Base-by-base conservation (phyloP, 306 rosid genomes). In the Canavalia ensiformis region DNA sequence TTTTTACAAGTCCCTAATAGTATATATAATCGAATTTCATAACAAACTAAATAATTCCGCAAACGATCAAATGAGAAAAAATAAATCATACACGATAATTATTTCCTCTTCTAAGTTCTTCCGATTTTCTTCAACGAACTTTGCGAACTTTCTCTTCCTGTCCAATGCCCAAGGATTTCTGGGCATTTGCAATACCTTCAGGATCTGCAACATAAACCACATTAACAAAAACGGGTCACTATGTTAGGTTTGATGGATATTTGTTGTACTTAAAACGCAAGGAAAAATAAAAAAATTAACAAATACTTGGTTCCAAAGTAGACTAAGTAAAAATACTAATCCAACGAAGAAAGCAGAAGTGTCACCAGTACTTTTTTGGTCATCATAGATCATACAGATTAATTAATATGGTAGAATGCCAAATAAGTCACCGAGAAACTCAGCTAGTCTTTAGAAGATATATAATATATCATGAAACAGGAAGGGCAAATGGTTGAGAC, bases 141-240 rank as follows among this genome's bases (percentile, higher is more conserved):
- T 88, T 88, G 31, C 98, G 98, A 51, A 59, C 91, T 87, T 85
- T 94, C 64, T 91, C 92, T 84, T 91, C 98, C 80, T 92, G 98
- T 34, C 97, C 98, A 25, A 94, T 76, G 58, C 98, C 98, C 13
- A 94, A 90, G 8, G 98, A 94, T 83, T 89, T 94, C 90, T 92
- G 97, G 35, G 95, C 98, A 84, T 88, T 88, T 76, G 97, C 98
- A 84, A 94, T 88, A 56, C 98, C 98, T 85, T 94, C 97, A n/a
- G 98, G 98, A 86, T 94, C 98, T 94, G 91, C 85, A 83, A 74
- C 63, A 63, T 37, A 50, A 68, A 79, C 62, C 77, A 78, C 47
- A 49, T 73, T 31, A 62, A 59, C 35, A 51, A 51, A 41, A 76
- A 31, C 12, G 39, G 11, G 47, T 67, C 18, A 46, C 54, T 6